phyloP scores from a whole-genome alignment of 257 asterid genomes.

The Solanum pennellii region DNA sequence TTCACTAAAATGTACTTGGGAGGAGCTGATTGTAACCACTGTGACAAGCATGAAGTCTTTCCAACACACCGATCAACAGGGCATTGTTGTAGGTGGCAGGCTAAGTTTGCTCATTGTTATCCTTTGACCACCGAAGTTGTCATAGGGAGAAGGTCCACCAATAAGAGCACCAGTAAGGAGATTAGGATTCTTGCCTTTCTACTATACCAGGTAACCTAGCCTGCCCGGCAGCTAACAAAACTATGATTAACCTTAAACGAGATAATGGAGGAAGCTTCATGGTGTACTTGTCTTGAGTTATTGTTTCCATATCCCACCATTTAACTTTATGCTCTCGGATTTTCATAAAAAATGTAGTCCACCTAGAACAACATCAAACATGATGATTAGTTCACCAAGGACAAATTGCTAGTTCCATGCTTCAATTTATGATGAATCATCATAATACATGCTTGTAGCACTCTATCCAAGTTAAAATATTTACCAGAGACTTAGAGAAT shows the following conservation, averaged over 20 bases:
- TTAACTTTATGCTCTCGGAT: no score
- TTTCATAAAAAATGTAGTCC: no score
- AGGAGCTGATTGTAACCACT: constrained; percentile 73
- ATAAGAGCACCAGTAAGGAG: constrained; percentile 85
- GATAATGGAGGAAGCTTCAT: constrained; percentile 83
- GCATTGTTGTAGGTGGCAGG: constrained; percentile 97
- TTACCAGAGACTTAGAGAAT: no score
- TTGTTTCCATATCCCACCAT: constrained; percentile 48
- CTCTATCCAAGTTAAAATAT: no score
- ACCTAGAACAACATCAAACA: no score
- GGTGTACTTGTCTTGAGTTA: constrained; percentile 85
- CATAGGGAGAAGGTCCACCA: constrained; percentile 96
- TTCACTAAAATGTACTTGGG: constrained; percentile 36
- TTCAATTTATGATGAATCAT: no score
- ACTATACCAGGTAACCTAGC: constrained; percentile 4
- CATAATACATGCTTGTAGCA: no score
- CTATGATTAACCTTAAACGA: constrained; percentile 53
- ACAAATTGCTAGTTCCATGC: no score
- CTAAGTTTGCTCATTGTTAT: constrained; percentile 89
- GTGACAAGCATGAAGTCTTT: constrained; percentile 66
- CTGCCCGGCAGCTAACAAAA: constrained; percentile 83
- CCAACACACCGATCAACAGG: constrained; percentile 66
- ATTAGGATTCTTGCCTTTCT: constrained; percentile 78
- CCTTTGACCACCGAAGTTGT: constrained; percentile 89
- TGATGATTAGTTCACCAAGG: no score